Base-by-base conservation (phyloP, 2,329 filamentous ascomycete genomes). In the Fonsecaea erecta region DNA sequence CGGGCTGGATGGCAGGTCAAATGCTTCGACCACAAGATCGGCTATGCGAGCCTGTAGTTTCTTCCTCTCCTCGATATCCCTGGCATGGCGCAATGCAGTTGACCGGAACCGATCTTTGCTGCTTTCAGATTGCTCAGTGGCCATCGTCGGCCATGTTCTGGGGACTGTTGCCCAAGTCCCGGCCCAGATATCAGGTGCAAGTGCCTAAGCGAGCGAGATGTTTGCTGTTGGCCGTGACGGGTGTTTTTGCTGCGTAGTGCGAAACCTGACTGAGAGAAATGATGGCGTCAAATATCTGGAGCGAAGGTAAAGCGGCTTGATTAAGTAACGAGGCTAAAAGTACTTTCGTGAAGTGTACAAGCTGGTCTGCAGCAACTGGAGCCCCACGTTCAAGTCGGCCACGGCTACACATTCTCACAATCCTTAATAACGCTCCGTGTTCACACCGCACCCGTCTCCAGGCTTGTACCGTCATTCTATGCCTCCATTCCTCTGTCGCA, bases 71-170 rank as follows among this genome's bases (percentile, higher is more conserved):
- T 97, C 90, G 58, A 97, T 88, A 61, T 92, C 86, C 71, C 85
- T 85, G 48, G 94, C 94, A 81, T 97, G 93, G 73, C 92, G 86
- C 65, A 95, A 80, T 56, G 93, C 94, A 62, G 92, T 84, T 65
- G 89, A 85, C 14, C 81, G 71, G 62, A 81, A 77, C 35, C 77
- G 79, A 12, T 78, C 65, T 30, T 18, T 35, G 24, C 53, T 63
- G 28, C 26, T 18, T 37, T 55, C 67, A n/a, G 62, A 18, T 11
- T 35, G 54, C 46, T 59, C 21, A 21, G 37, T 58, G 24, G 60
- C 61, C 66, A 68, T 68, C 14, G n/a, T 40, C 24, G 51, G 57
- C 65, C 65, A 65, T 62, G 12, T 14, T 37, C 37, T 35, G 8
- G 7, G 35, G 7, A 16, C 9, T 30, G 26, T 48, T 48, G 1